Evolutionary conservation across 768 basidiomycete species (phyloP), one percentile per base, ranked within the genome.

Genomic region (Podaxis carcinomalis): DNA sequence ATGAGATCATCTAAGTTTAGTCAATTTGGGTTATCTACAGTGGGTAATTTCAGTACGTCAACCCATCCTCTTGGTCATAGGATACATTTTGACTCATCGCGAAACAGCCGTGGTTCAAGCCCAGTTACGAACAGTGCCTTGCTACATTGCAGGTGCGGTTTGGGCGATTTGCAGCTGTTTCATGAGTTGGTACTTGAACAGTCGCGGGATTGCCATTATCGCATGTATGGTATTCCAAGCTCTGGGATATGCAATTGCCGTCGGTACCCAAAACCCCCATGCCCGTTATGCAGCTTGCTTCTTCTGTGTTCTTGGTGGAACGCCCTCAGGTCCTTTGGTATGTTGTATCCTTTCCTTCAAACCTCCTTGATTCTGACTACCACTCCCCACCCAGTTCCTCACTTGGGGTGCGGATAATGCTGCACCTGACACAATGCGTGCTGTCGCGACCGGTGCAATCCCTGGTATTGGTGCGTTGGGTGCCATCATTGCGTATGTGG

Each of bases 321-420:
- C 72, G 35, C 71, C 76, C 7, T 68, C 70, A 49, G 80, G 74
- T 1, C 80, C 80, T 4, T 66, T 73, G 67, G 71, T 72, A 56
- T 5, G 52, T 40, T 39, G 11, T 49, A 11, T 11, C 25, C 25
- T 10, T 16, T n/a, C 14, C 49, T 25, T 51, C 47, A 14, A 9
- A 9, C 7, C 7, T 32, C 19, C 14, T 35, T 6, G 14, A 1
- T 1, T 13, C 23, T 51, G 4, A 39, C 27, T 3, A 23, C 40
- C 23, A 46, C 21, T 16, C 10, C 4, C 32, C 3, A 9, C 42
- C 16, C 52, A 80, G 70, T 70, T 76, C 47, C 67, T 81, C 23
- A 72, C 77, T 4, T 81, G 81, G 81, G 80, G 70, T 16, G 77
- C 78, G 19, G 80, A 80, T 61, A 82, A 82, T 60, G 77, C 80